A percentile compares a stretch with the other conserved stretches of the same genome.
phyloP scores from a whole-genome alignment of 768 basidiomycete genomes.

The Hysterangium stoloniferum region DNA sequence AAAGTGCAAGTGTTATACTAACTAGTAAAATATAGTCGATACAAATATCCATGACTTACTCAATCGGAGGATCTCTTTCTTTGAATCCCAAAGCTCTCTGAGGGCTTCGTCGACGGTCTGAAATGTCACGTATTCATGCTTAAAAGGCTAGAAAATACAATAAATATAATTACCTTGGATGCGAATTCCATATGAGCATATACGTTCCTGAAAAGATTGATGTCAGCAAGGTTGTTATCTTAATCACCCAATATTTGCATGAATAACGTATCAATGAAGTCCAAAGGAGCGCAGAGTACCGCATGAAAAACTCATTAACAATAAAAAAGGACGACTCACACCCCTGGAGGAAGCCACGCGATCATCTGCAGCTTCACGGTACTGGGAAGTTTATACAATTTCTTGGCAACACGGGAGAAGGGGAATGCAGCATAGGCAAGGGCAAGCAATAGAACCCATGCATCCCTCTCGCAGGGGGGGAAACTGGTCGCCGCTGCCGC shows the following conservation, averaged over 20 bases:
- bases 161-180: neutral
- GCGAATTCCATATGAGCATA: conserved; percentile 5
- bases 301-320: neutral
- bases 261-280: neutral
- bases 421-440: conserved; percentile 9
- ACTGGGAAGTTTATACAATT: conserved; percentile 1
- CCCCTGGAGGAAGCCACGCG: conserved; percentile 8
- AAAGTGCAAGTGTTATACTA: neutral
- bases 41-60: conserved; percentile 1
- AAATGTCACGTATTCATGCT: neutral
- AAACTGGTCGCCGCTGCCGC: neutral
- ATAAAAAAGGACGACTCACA: conserved; percentile 1
- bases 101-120: conserved; percentile 8
- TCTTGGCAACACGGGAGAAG: neutral
- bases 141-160: neutral
- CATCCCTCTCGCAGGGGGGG: conserved; percentile 6
- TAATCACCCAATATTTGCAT: no score
- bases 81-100: conserved; percentile 5
- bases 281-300: neutral
- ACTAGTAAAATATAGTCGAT: no score
- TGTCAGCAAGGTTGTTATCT: no score
- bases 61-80: conserved; percentile 9
- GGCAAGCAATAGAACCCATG: conserved; percentile 7
- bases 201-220: neutral
- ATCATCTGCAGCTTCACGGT: conserved; percentile 8